Base-by-base conservation (phyloP, 768 basidiomycete species). In the Pulveroboletus sp. region DNA sequence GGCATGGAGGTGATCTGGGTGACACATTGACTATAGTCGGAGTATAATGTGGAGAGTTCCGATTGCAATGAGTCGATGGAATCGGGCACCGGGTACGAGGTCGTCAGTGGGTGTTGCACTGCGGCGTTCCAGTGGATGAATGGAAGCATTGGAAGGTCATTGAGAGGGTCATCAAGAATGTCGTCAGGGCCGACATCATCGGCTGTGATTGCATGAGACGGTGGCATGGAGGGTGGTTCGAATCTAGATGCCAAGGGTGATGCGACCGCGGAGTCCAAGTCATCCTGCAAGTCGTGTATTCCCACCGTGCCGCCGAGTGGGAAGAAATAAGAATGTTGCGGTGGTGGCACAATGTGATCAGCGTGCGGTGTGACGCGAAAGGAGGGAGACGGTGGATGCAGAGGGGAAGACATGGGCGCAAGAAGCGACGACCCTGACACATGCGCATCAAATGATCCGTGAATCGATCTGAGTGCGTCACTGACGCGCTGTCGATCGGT, bases 11-110 rank as follows among this genome's bases (percentile, higher is more conserved):
- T 65, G 11, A 81, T 59, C 60, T 74, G 76, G 5, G 73, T 69
- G 13, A 76, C 61, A 49, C 76, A 77, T 36, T 73, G 70, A 19
- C 68, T 73, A 46, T 78, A 83, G 49, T 76, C 73, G 32, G 69
- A 58, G 57, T 80, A 84, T 10, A 83, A 64, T 16, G 69, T 60
- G n/a, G 71, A 68, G 10, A 86, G 55, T 30, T 71, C 60, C 16
- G 55, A 61, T 23, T 68, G 55, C 35, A 81, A 54, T 17, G 48
- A 53, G 34, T 72, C 68, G 37, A 67, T n/a, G n/a, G 51, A 51
- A 31, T 47, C 49, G 10, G 53, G 53, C 8, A 19, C 38, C 17
- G 40, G 44, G 31, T 46, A 45, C 40, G 52, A 19, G 16, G 43
- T 26, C 7, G 26, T 7, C 1, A 38, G 13, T 17, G 56, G 26